Evolutionary conservation across 352 stramenopile species (phyloP).

Genomic region (Globisporangium orthogonon): DNA sequence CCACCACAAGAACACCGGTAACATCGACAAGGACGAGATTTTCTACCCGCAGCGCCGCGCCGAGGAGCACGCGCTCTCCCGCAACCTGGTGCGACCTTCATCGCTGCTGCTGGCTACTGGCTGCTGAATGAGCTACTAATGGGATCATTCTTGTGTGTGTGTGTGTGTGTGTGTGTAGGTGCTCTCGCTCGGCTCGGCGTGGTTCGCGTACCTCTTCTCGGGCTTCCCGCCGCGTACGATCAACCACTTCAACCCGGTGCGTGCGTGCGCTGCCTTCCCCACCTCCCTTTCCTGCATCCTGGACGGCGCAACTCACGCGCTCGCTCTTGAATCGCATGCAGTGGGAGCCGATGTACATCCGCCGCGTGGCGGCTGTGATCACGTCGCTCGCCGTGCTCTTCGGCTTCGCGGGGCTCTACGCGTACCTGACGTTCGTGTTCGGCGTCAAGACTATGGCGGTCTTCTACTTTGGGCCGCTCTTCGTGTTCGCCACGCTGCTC

Average conservation of each 20-base stretch:
- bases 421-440: constrained; percentile 39
- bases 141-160: too few relatives aligned
- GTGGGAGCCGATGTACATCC: constrained; percentile 64
- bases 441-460: constrained; percentile 52
- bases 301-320: too few relatives aligned
- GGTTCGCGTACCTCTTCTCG: constrained; percentile 67
- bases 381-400: constrained; percentile 49
- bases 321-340: constrained; percentile 4
- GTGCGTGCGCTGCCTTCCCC: constrained; percentile 1
- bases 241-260: constrained; percentile 77
- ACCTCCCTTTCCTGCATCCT: background rate
- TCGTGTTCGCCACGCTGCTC: constrained; percentile 73
- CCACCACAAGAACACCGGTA: constrained; percentile 87
- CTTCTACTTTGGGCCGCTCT: constrained; percentile 76
- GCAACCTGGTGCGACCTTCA: constrained; percentile 25
- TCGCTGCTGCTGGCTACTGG: too few relatives aligned
- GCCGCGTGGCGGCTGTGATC: constrained; percentile 52
- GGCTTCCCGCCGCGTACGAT: constrained; percentile 70
- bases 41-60: constrained; percentile 72
- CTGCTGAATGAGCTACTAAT: too few relatives aligned
- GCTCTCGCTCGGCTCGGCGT: constrained; percentile 42
- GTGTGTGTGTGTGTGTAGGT: too few relatives aligned
- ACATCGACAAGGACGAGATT: constrained; percentile 80
- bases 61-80: constrained; percentile 42
- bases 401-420: constrained; percentile 24